phyloP scores from a whole-genome alignment of 2,329 filamentous ascomycete species.

The Diaporthe eres region DNA sequence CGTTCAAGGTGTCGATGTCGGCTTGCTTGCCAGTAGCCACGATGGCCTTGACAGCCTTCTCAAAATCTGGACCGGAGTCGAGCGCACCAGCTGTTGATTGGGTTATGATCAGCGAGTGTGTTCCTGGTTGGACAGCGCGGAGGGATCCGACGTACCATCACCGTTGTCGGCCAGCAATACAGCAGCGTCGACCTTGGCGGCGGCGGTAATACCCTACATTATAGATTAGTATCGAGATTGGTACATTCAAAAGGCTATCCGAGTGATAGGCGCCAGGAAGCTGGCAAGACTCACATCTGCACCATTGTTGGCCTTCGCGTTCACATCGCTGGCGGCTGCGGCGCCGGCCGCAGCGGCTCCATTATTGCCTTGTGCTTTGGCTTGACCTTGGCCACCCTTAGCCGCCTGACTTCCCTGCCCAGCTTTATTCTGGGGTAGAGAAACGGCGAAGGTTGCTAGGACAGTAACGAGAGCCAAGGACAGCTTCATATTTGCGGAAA shows the following conservation, averaged over 20 bases:
- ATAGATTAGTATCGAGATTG: neutral
- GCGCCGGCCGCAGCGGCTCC: neutral
- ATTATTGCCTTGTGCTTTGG: conserved; percentile 12
- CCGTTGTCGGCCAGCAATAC: conserved; percentile 28
- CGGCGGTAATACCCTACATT: conserved; percentile 20
- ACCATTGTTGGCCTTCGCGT: conserved; percentile 35
- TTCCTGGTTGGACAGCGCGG: neutral
- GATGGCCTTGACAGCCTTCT: conserved; percentile 30
- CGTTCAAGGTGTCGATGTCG: conserved; percentile 20
- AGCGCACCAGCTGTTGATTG: conserved; percentile 10
- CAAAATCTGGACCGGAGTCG: conserved; percentile 25
- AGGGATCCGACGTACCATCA: conserved; percentile 9
- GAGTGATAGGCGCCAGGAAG: neutral
- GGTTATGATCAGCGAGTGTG: neutral
- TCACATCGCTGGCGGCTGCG: conserved; percentile 13
- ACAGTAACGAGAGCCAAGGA: conserved; percentile 28
- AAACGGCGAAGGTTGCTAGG: conserved; percentile 32
- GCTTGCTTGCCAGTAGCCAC: conserved; percentile 20
- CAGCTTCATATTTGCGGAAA: conserved; percentile 21
- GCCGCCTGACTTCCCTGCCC: neutral
- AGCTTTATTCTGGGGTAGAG: neutral
- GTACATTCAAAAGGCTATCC: neutral
- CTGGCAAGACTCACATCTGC: conserved; percentile 6
- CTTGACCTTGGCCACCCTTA: conserved; percentile 7
- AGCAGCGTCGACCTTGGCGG: conserved; percentile 34